Base-by-base conservation (phyloP, 1,284 basidiomycete species). In the Sutorius eximius region DNA sequence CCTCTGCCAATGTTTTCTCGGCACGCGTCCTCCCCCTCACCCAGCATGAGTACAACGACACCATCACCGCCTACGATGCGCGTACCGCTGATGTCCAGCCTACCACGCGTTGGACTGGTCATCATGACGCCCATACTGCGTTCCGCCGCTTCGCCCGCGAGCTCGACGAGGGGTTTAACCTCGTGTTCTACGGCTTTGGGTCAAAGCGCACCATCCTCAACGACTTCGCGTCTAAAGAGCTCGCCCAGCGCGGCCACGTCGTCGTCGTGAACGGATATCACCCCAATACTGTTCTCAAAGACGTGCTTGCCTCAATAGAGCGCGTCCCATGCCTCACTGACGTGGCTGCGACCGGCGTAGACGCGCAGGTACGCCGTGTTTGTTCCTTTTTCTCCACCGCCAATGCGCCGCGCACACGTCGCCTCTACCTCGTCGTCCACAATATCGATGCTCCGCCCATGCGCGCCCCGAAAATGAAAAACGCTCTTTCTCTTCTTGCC, bases 101-200 rank as follows among this genome's bases (percentile, higher is more conserved):
- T 49, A 69, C 54, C 52, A 66, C 64, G 5, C 65, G 53, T n/a
- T 76, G 64, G 75, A 37, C 48, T 37, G 55, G 65, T 62, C 46
- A 58, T 12, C 49, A 70, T 7, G 67, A 71, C 20, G 69, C 73
- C 48, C 68, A 66, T 29, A 61, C 66, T 1, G 72, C 81, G n/a
- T 89, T 87, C 65, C 74, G 77, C 18, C 81, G 86, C 48, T 91
- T 87, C 72, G 71, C 81, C 32, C 74, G 77, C 53, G 91, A 96
- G 69, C 79, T 97, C 22, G 74, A 80, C 1, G 81, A 87, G 64
- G 93, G 91, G 1, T 96, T 94, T 77, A 93, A 91, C 68, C 73
- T 97, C 50, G 70, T 95, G 11, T 86, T 92, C 66, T 92, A 93
- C 63, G 95, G 95, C 0, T 83, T 85, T 63, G 95, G 95, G 1